phyloP scores from a whole-genome alignment of 2,329 filamentous ascomycete genomes.

The Dactylellina cionopaga region DNA sequence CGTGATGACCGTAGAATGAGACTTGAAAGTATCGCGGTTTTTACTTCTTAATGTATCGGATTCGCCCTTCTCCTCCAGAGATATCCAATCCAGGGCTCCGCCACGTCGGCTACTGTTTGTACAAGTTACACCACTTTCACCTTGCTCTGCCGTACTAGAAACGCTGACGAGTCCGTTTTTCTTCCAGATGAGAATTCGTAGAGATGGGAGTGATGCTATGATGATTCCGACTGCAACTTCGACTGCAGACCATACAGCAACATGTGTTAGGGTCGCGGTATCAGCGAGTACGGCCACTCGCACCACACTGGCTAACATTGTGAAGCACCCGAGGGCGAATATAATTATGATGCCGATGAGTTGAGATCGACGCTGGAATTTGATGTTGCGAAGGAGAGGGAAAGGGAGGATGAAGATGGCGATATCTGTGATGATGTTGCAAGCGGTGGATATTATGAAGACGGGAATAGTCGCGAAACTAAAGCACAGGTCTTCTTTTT shows the following conservation, averaged over 20 bases:
- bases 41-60: constrained; percentile 33
- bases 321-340: constrained; percentile 34
- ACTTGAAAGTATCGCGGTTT: constrained; percentile 48
- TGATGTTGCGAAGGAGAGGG: constrained; percentile 45
- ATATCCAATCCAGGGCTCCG: constrained; percentile 43
- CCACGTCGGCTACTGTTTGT: constrained; percentile 28
- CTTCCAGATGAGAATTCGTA: constrained; percentile 35
- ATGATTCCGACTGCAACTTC: constrained; percentile 41
- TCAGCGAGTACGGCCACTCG: constrained; percentile 40
- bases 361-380: constrained; percentile 44
- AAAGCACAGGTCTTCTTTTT: constrained; percentile 28
- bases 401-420: constrained; percentile 47
- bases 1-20: constrained; percentile 45
- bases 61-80: constrained; percentile 39
- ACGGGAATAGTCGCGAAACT: constrained; percentile 45
- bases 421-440: constrained; percentile 45
- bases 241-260: constrained; percentile 47
- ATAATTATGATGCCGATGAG: constrained; percentile 22
- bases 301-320: constrained; percentile 45
- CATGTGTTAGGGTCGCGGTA: constrained; percentile 32
- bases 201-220: constrained; percentile 36
- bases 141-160: constrained; percentile 24
- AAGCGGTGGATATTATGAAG: constrained; percentile 47
- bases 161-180: constrained; percentile 19
- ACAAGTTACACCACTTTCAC: constrained; percentile 20